A percentile compares a stretch with the other conserved stretches of the same genome.
Conservation (phyloP, 2,329 filamentous ascomycete genomes). For the Alternaria panax region DNA sequence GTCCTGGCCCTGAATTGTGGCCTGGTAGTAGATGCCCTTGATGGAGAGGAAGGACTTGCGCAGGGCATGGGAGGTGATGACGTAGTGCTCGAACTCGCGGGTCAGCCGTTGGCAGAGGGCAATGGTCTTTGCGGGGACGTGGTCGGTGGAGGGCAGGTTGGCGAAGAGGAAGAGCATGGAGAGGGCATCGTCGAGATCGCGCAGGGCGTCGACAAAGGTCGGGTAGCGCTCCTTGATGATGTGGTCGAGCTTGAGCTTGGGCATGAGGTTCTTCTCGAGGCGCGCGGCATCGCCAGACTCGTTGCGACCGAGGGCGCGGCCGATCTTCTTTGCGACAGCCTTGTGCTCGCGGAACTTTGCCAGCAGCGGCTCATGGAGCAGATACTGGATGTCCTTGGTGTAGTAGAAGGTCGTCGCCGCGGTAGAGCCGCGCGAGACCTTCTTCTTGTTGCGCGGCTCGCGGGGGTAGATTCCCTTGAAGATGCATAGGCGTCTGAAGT, state of each 20-base stretch:
- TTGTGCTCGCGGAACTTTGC: conserved; percentile 98
- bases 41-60: conserved; percentile 97
- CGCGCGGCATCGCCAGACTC: conserved; percentile 88
- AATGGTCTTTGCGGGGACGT: conserved; percentile 94
- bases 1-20: conserved; percentile 95
- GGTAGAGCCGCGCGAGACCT: conserved; percentile 89
- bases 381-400: conserved; percentile 97
- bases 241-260: conserved; percentile 90
- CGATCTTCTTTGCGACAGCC: conserved; percentile 96
- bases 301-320: conserved; percentile 86
- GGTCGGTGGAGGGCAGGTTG: conserved; percentile 87
- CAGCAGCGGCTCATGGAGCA: conserved; percentile 93
- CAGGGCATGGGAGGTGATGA: conserved; percentile 89
- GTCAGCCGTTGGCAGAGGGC: conserved; percentile 91
- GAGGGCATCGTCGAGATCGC: conserved; percentile 94
- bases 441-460: conserved; percentile 96
- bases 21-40: conserved; percentile 99
- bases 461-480: conserved; percentile 99
- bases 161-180: conserved; percentile 98
- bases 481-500: conserved; percentile 98
- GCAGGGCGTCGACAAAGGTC: conserved; percentile 90
- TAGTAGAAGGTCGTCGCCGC: conserved; percentile 91
- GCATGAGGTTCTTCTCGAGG: conserved; percentile 89
- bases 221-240: conserved; percentile 98
- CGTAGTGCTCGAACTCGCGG: conserved; percentile 96